Percentiles rank a stretch among this genome's conserved stretches.
These are phyloP conservation scores for Irpex rosettiformis DNA, from an alignment of 1,284 basidiomycete species.

Conservation along the genomic window DNA sequence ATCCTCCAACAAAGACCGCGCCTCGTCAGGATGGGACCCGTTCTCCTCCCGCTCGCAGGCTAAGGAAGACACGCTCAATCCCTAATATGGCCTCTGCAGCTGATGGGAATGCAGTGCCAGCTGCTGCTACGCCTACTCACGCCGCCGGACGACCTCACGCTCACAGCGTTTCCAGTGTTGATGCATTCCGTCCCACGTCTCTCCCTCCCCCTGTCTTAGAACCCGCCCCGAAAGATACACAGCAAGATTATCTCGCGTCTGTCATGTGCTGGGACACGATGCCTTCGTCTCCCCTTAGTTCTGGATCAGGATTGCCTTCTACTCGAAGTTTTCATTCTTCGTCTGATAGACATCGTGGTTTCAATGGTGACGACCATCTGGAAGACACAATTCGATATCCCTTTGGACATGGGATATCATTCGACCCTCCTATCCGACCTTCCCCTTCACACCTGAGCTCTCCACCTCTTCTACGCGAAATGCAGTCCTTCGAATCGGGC, in stretches of 20 bases:
- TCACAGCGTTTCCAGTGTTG: constrained; percentile 72
- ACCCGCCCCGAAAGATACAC: constrained; percentile 6
- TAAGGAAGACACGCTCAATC: constrained; percentile 69
- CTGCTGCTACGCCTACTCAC: constrained; percentile 24
- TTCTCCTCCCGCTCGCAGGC: constrained; percentile 42
- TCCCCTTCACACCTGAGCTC: constrained; percentile 36
- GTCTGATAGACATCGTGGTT: too few relatives aligned
- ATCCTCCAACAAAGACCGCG: constrained; percentile 22
- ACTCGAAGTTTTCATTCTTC: constrained; percentile 20
- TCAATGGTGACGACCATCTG: constrained; percentile 10
- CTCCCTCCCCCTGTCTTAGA: constrained; percentile 10
- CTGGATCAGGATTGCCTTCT: constrained; percentile 30
- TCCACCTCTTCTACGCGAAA: constrained; percentile 60
- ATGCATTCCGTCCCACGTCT: constrained; percentile 42
- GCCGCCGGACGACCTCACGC: constrained; percentile 62
- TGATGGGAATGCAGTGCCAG: constrained; percentile 4
- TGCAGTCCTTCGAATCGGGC: constrained; percentile 80
- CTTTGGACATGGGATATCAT: constrained; percentile 61
- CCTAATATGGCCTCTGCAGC: constrained; percentile 42
- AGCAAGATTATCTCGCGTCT: constrained; percentile 59
- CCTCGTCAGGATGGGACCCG: constrained; percentile 23
- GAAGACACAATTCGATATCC: constrained; percentile 42
- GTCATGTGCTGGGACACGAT: constrained; percentile 56
- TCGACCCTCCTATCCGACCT: constrained; percentile 52
- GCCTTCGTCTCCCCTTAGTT: constrained; percentile 34